Evolutionary conservation across 208 protist genomes (phyloP), one percentile per base, ranked within the genome.

Genomic region (Crithidia mellificae): DNA sequence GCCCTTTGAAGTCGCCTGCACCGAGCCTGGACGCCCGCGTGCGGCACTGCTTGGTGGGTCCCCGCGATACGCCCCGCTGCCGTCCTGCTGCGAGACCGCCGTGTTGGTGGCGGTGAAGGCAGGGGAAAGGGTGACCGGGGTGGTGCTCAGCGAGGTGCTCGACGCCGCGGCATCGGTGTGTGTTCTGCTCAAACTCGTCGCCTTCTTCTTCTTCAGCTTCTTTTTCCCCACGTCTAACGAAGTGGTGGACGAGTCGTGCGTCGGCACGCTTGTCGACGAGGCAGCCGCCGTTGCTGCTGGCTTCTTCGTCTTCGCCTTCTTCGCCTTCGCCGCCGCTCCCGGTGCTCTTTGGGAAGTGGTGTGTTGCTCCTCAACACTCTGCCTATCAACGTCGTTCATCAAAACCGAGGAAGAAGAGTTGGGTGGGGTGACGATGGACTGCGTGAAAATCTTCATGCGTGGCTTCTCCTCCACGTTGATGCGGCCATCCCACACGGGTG

Each of bases 401-500:
- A 29, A 22, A 29, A 55, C 17, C 12, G 38, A n/a, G 20, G 24
- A 6, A n/a, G n/a, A n/a, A n/a, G n/a, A n/a, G 55, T 22, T 49
- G 22, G 24, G 4, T 14, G 38, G 55, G 39, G 38, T 61, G 38
- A 22, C 24, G 55, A 34, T 30, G 0, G 53, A 3, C 34, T 58
- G 53, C 8, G 34, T 27, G 53, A 22, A 2, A 3, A 34, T 6
- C 24, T 39, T 30, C 39, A 36, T 19, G 5, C 38, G 55, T 20
- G 29, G 2, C 24, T 61, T 30, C 34, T 30, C 24, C 24, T 61
- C 38, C 24, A 61, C 55, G 55, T 61, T 61, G 24, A 61, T 46
- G 39, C 55, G 34, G 22, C 39, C 55, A 49, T 49, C 38, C 55
- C 55, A 61, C n/a, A 22, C 55, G n/a, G 55, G 39, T 24, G 55